A percentile compares a stretch with the other conserved stretches of the same genome.
Conservation (phyloP, 2,329 filamentous ascomycete species). For the Colletotrichum sp. region DNA sequence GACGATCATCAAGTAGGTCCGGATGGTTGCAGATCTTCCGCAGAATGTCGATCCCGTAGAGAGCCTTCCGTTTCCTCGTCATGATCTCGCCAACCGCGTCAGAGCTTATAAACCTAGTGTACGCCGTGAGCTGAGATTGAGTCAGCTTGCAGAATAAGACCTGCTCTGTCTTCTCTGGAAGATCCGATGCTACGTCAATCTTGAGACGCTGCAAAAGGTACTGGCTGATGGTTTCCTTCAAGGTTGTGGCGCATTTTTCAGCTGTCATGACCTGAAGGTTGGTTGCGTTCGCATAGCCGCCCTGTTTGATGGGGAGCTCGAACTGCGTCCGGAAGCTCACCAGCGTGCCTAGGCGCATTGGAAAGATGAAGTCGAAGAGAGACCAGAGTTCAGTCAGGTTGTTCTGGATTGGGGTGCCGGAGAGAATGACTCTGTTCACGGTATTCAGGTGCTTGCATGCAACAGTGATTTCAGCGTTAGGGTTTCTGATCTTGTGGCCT, state of each 20-base stretch:
- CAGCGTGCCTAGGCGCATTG: constrained; percentile 91
- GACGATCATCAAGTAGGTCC: constrained; percentile 74
- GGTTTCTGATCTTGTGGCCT: constrained; percentile 97
- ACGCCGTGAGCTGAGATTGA: constrained; percentile 76
- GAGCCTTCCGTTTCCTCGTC: constrained; percentile 74
- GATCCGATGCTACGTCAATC: constrained; percentile 88
- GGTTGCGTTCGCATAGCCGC: constrained; percentile 93
- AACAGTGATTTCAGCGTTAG: constrained; percentile 92
- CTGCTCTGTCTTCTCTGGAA: constrained; percentile 95
- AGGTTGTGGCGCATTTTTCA: constrained; percentile 88
- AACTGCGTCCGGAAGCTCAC: constrained; percentile 92
- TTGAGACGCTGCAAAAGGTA: constrained; percentile 94
- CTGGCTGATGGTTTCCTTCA: constrained; percentile 92
- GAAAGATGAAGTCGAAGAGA: constrained; percentile 95
- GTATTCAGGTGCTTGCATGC: constrained; percentile 94
- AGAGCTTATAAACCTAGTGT: constrained; percentile 81
- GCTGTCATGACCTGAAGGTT: constrained; percentile 95
- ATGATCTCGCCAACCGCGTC: constrained; percentile 87
- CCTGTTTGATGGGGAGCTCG: constrained; percentile 90
- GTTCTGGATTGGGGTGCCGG: constrained; percentile 97
- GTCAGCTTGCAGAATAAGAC: constrained; percentile 96
- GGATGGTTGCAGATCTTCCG: constrained; percentile 99
- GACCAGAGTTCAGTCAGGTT: constrained; percentile 96
- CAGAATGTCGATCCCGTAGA: constrained; percentile 90
- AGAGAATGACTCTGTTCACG: constrained; percentile 88